Percentiles rank a stretch among this genome's conserved stretches.
phyloP scores from a whole-genome alignment of 495 filamentous ascomycete genomes.

The Endocarpon pusillum region DNA sequence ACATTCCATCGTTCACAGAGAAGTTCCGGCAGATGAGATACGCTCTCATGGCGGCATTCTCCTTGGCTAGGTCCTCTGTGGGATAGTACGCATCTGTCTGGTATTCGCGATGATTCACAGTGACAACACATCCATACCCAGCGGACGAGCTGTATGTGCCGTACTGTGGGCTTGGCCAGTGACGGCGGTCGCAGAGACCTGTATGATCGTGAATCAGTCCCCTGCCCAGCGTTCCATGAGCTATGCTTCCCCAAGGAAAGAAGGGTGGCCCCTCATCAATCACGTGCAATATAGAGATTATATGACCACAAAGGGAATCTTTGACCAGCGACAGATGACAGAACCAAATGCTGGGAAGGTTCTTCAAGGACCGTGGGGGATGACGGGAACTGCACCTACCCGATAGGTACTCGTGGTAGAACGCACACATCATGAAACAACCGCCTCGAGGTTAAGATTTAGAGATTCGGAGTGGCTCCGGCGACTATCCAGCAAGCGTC shows the following conservation, averaged over 20 bases:
- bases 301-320: background rate
- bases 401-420: too few species aligned
- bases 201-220: slow-evolving; percentile 6
- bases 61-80: slow-evolving; percentile 65
- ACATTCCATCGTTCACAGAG: slow-evolving; percentile 94
- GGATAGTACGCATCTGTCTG: slow-evolving; percentile 75
- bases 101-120: slow-evolving; percentile 95
- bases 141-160: slow-evolving; percentile 45
- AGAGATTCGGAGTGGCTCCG: background rate
- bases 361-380: background rate
- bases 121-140: slow-evolving; percentile 79
- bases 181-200: slow-evolving; percentile 93
- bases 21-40: slow-evolving; percentile 98
- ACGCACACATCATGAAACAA: background rate
- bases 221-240: background rate
- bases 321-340: slow-evolving; percentile 2
- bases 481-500: background rate
- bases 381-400: too few species aligned
- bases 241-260: background rate
- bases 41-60: slow-evolving; percentile 90
- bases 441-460: background rate
- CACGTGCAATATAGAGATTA: background rate
- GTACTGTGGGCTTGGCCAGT: slow-evolving; percentile 87
- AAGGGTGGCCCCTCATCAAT: background rate
- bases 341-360: slow-evolving; percentile 3